Conservation (phyloP, 2,329 filamentous ascomycete species). For the Fusarium nurragi region DNA sequence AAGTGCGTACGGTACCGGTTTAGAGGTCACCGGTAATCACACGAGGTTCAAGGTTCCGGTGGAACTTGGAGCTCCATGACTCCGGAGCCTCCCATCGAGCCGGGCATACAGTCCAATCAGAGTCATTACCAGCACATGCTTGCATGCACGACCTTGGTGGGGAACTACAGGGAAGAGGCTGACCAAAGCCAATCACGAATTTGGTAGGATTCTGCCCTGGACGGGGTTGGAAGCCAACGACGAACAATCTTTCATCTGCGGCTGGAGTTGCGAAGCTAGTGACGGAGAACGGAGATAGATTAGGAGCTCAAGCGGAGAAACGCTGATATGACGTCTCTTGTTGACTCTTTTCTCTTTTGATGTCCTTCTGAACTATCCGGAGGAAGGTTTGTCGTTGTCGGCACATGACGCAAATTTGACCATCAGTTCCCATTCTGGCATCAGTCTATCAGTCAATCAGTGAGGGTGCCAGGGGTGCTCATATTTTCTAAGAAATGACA, state of each 20-base stretch:
- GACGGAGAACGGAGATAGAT: constrained; percentile 18
- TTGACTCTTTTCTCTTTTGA: constrained; percentile 34
- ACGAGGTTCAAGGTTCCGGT: constrained; percentile 27
- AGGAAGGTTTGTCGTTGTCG: constrained; percentile 15
- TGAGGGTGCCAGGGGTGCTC: constrained; percentile 29
- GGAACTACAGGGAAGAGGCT: constrained; percentile 24
- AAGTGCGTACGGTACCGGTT: constrained; percentile 11
- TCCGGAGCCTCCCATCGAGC: constrained; percentile 44
- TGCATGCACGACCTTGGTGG: constrained; percentile 36
- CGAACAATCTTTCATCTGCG: constrained; percentile 19
- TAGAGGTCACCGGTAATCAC: constrained; percentile 26
- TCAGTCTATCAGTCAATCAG: constrained; percentile 30
- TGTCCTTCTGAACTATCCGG: neutral
- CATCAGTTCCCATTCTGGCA: constrained; percentile 33
- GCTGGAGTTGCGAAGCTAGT: constrained; percentile 22
- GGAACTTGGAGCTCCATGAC: constrained; percentile 39
- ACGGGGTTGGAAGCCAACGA: constrained; percentile 19
- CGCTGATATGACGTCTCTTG: constrained; percentile 29
- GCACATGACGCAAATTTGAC: constrained; percentile 22
- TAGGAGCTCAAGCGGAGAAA: constrained; percentile 28
- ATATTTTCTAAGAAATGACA: constrained; percentile 34
- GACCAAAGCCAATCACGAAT: constrained; percentile 32
- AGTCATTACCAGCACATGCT: constrained; percentile 35
- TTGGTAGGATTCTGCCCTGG: constrained; percentile 21
- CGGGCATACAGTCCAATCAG: constrained; percentile 46